Evolutionary conservation across 176 grass and related monocot genomes (phyloP).

Genomic region (Rhynchospora breviuscula): DNA sequence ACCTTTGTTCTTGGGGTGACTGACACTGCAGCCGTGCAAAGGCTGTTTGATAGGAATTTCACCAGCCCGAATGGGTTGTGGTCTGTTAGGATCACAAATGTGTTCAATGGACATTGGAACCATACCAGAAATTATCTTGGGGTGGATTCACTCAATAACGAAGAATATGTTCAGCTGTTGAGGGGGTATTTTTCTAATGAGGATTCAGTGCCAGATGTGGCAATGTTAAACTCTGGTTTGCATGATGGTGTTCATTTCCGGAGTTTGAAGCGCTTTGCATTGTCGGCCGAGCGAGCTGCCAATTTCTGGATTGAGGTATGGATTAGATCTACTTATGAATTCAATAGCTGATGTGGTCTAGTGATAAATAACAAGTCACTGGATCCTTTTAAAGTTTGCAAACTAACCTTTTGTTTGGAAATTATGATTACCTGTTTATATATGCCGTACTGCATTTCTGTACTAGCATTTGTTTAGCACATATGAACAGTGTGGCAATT

Average conservation of each 20-base stretch:
- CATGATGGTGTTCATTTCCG: constrained; percentile 86
- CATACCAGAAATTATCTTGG: constrained; percentile 80
- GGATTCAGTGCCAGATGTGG: constrained; percentile 53
- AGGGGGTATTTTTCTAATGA: constrained; percentile 46
- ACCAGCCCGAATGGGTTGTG: constrained; percentile 41
- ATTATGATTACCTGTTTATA: background rate
- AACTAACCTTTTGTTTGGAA: background rate
- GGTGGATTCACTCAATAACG: constrained; percentile 60
- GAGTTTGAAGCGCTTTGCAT: constrained; percentile 40
- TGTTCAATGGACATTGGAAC: constrained; percentile 99
- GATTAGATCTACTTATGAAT: background rate
- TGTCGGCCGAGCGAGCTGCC: constrained; percentile 53
- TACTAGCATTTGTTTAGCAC: background rate
- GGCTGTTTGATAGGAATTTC: constrained; percentile 64
- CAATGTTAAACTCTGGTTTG: constrained; percentile 87
- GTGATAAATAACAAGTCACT: background rate
- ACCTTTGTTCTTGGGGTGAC: constrained; percentile 60
- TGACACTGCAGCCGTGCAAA: constrained; percentile 46
- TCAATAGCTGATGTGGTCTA: background rate
- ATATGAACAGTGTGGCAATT: background rate
- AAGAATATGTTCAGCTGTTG: constrained; percentile 43
- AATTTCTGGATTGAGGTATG: constrained; percentile 58
- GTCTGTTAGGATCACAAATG: constrained; percentile 70
- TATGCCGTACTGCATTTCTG: background rate
- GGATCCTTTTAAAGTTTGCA: background rate